Conservation (phyloP, 2,329 filamentous ascomycete species). For the Cladosporium colombiae region DNA sequence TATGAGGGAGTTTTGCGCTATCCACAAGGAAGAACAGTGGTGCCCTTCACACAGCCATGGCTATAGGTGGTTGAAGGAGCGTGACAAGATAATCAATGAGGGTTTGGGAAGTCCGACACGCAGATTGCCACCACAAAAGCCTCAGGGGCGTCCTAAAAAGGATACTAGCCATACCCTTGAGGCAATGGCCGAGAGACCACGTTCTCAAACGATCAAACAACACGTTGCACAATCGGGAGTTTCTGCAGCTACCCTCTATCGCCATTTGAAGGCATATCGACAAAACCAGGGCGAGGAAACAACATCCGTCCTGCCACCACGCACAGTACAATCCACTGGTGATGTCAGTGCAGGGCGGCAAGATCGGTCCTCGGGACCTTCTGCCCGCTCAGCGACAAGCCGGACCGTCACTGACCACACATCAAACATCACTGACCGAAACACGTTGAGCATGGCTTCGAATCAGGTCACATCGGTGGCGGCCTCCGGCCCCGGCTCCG, state of each 20-base stretch:
- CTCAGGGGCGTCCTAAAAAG: not conserved
- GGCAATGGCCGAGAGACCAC: not conserved
- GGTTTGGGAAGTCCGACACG: slow-evolving; percentile 10
- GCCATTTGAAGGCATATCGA: not conserved
- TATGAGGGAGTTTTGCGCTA: not conserved
- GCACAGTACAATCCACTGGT: not conserved
- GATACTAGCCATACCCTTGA: not conserved
- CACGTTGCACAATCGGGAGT: not conserved
- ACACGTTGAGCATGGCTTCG: not conserved
- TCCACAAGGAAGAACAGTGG: not conserved
- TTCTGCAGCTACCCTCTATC: not conserved
- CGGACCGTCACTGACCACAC: not conserved
- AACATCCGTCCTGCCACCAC: not conserved
- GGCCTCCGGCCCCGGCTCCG: not conserved
- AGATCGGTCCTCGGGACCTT: not conserved
- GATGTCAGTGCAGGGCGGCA: not conserved
- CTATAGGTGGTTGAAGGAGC: not conserved
- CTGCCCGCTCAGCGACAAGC: not conserved
- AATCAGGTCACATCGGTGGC: not conserved
- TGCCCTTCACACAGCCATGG: not conserved
- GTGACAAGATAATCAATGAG: not conserved
- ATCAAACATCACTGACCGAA: not conserved
- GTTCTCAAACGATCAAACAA: not conserved
- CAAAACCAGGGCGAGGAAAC: not conserved
- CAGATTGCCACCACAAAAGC: not conserved